A percentile compares a stretch with the other conserved stretches of the same genome.
Evolutionary conservation across 73 alveolate species (phyloP).

Genomic region (Paramecium bursaria): DNA sequence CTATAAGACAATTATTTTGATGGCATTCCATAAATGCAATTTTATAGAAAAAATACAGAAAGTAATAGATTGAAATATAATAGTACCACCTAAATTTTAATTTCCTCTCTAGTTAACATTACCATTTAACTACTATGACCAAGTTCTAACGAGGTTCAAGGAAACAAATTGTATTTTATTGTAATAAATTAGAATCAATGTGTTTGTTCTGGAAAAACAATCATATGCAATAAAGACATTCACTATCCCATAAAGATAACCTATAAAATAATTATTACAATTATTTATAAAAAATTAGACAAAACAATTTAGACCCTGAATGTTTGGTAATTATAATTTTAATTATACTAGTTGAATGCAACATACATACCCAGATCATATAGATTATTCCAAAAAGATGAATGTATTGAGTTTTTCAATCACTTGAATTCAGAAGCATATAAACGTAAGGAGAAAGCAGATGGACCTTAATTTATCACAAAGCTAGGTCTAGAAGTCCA

Average conservation of each 20-base stretch:
- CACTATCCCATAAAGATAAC: constrained; percentile 15
- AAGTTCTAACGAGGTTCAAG: background rate
- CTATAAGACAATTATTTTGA: background rate
- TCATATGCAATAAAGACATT: constrained; percentile 27
- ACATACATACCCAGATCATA: constrained; percentile 56
- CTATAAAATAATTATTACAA: constrained; percentile 17
- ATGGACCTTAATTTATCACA: constrained; percentile 60
- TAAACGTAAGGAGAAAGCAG: background rate
- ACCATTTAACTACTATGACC: constrained; percentile 40
- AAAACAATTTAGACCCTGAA: background rate
- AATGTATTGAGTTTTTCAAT: constrained; percentile 47
- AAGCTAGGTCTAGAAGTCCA: constrained; percentile 65
- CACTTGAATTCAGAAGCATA: constrained; percentile 9
- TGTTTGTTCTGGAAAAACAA: constrained; percentile 25
- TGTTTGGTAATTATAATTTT: constrained; percentile 14
- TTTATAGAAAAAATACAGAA: background rate
- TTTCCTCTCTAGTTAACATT: constrained; percentile 24
- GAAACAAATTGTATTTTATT: background rate
- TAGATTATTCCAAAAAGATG: constrained; percentile 25
- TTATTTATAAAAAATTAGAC: background rate
- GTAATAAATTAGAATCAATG: background rate
- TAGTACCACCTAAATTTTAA: background rate
- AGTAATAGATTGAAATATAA: background rate
- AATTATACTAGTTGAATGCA: no score
- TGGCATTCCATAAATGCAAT: constrained; percentile 26